Evolutionary conservation across 2,329 filamentous ascomycete species (phyloP).

Genomic region (Rutstroemia sp.): DNA sequence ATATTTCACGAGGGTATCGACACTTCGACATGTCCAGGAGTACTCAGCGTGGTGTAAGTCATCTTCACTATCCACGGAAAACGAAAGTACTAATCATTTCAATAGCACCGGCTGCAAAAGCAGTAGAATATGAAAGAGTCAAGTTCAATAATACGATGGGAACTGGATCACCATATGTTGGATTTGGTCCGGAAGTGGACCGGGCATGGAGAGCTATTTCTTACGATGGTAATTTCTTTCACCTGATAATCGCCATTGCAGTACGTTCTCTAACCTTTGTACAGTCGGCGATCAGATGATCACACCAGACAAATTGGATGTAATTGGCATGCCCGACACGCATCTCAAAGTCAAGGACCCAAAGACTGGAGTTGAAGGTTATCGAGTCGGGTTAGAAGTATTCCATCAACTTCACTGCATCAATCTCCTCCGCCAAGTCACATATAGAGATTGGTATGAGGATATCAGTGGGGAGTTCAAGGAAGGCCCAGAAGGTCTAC

Average conservation of each 20-base stretch:
- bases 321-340: conserved; percentile 42
- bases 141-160: conserved; percentile 43
- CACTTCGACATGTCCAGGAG: conserved; percentile 28
- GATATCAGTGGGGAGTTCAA: conserved; percentile 41
- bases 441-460: conserved; percentile 43
- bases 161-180: conserved; percentile 41
- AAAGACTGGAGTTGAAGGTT: conserved; percentile 48
- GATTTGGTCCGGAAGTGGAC: conserved; percentile 48
- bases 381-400: conserved; percentile 44
- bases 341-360: conserved; percentile 46
- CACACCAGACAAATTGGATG: conserved; percentile 43
- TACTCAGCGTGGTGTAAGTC: conserved; percentile 41
- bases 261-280: neutral
- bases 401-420: conserved; percentile 35
- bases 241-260: neutral
- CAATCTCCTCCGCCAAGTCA: conserved; percentile 36
- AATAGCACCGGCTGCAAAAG: conserved; percentile 39
- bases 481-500: conserved; percentile 35
- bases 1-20: conserved; percentile 22
- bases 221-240: conserved; percentile 32
- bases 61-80: neutral
- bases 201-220: conserved; percentile 49
- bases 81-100: neutral
- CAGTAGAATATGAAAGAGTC: conserved; percentile 41
- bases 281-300: conserved; percentile 56